Conservation (phyloP, 2,329 filamentous ascomycete species). For the Sphaerostilbella broomeana region DNA sequence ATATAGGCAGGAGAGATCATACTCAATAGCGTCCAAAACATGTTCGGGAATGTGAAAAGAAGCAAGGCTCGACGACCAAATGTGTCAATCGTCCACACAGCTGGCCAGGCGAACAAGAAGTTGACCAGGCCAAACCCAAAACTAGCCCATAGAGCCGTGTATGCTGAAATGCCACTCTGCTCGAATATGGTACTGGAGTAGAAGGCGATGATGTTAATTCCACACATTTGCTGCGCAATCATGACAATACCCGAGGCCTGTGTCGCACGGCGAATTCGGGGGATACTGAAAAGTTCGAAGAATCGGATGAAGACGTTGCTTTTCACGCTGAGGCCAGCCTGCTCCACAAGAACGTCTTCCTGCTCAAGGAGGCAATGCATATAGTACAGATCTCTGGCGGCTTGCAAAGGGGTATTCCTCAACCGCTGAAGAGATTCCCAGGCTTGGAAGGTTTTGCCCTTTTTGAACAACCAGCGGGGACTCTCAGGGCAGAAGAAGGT, state of each 20-base stretch:
- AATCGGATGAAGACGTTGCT: conserved; percentile 45
- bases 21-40: conserved; percentile 52
- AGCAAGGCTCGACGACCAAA: conserved; percentile 54
- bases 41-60: conserved; percentile 57
- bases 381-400: conserved; percentile 56
- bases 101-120: conserved; percentile 57
- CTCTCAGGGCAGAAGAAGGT: conserved; percentile 59
- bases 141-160: conserved; percentile 35
- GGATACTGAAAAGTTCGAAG: conserved; percentile 50
- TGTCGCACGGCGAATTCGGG: conserved; percentile 54
- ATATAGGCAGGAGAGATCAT: background rate
- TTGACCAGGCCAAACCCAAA: conserved; percentile 48
- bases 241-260: conserved; percentile 63
- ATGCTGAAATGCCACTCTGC: conserved; percentile 33
- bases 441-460: conserved; percentile 46
- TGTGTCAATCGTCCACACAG: conserved; percentile 58
- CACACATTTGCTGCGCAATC: conserved; percentile 58
- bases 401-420: conserved; percentile 52
- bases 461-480: conserved; percentile 61
- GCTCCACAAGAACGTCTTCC: conserved; percentile 22
- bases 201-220: conserved; percentile 47
- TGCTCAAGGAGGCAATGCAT: conserved; percentile 39
- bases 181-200: conserved; percentile 42
- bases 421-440: conserved; percentile 50
- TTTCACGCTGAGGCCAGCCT: conserved; percentile 28